Base-by-base conservation (phyloP, 768 basidiomycete genomes). In the Boletus barrowsii region DNA sequence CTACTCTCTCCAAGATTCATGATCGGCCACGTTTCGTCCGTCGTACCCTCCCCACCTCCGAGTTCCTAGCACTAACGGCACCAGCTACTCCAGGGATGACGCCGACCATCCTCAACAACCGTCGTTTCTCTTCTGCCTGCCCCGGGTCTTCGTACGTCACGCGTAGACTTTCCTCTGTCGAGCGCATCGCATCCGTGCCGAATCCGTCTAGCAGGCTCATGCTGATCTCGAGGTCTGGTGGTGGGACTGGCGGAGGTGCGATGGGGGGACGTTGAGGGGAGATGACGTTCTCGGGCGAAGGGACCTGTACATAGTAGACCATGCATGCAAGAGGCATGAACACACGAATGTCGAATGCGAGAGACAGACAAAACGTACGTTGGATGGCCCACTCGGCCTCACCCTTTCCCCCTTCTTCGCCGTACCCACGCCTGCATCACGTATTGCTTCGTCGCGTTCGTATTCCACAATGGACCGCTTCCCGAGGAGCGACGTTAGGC, bases 61-160 rank as follows among this genome's bases (percentile, higher is more conserved):
- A 26, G 20, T 14, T 18, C 11, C 40, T 9, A 26, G 7, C 29
- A 8, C 13, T 17, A 26, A 10, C 40, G 5, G n/a, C 65, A 61
- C 49, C 32, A 50, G 44, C 68, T 58, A 44, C 63, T 60, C 49
- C 20, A n/a, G 35, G 14, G 10, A n/a, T 56, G 41, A 30, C 39
- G 43, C 33, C 57, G 35, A 26, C 43, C 61, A 89, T 67, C 50
- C 69, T 75, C 79, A 86, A 76, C 59, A 88, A 62, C 64, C 79
- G 73, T 55, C 76, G 72, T 67, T 79, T 79, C 68, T 86, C 85
- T 45, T 79, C 80, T 39, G 72, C 67, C 70, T 87, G 83, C 20
- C 69, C 79, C 2, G 86, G 85, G 68, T 89, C 87, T 63, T 86
- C 85, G 57, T 88, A 90, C 53, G 74, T 76, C 10, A 89, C 84